Percentiles rank a stretch among this genome's conserved stretches.
Evolutionary conservation across 495 filamentous ascomycete genomes (phyloP).

Genomic region (Tuber calosporum): DNA sequence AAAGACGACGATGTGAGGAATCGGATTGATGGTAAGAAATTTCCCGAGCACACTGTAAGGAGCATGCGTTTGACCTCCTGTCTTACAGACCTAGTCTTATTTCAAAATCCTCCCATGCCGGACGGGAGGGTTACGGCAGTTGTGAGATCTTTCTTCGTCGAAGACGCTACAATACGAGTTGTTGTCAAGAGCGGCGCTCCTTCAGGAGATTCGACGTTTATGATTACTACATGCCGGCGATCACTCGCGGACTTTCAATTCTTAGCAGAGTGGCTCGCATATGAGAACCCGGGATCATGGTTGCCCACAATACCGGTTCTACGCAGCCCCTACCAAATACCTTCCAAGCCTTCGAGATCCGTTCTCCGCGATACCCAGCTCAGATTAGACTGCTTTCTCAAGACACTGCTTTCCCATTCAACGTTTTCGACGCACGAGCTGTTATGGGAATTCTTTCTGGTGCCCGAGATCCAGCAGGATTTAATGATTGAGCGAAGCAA

Average conservation of each 20-base stretch:
- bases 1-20: constrained; percentile 98
- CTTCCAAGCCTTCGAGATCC: constrained; percentile 80
- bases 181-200: constrained; percentile 89
- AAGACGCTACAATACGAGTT: constrained; percentile 88
- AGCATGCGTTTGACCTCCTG: constrained; percentile 8
- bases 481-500: constrained; percentile 83
- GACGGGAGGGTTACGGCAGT: constrained; percentile 86
- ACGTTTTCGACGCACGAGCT: constrained; percentile 96
- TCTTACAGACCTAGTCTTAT: constrained; percentile 63
- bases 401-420: constrained; percentile 75
- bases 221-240: constrained; percentile 88
- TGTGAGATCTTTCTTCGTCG: constrained; percentile 94
- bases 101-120: constrained; percentile 60
- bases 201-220: constrained; percentile 59
- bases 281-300: constrained; percentile 94
- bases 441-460: constrained; percentile 98
- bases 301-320: constrained; percentile 71
- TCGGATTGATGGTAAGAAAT: constrained; percentile 59
- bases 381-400: constrained; percentile 76
- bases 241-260: constrained; percentile 87
- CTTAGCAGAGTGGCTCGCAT: constrained; percentile 72
- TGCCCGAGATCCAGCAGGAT: constrained; percentile 83
- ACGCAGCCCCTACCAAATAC: constrained; percentile 83
- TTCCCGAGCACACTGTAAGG: not conserved
- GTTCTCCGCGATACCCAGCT: constrained; percentile 82